Evolutionary conservation across 1,284 basidiomycete genomes (phyloP).

Genomic region (Ceratorhiza oryzae-sativae): DNA sequence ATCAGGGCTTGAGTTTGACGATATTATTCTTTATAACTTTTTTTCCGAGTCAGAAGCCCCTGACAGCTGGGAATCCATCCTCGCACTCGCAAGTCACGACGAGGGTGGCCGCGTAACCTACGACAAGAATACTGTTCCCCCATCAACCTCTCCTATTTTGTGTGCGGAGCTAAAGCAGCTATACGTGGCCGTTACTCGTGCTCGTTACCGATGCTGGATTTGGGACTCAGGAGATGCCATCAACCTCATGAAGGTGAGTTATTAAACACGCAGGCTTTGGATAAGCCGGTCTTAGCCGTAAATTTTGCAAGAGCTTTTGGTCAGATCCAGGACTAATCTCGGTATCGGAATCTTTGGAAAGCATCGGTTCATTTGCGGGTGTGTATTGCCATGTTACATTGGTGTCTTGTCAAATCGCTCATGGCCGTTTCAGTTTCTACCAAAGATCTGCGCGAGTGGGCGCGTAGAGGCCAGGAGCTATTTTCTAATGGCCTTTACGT

Average conservation of each 20-base stretch:
- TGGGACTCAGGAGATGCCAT: conserved; percentile 53
- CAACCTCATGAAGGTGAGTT: conserved; percentile 11
- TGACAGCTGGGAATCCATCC: conserved; percentile 64
- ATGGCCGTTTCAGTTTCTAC: not conserved
- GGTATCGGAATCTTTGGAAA: not conserved
- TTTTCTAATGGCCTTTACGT: conserved; percentile 32
- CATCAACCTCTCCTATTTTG: conserved; percentile 14
- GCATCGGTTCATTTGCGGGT: conserved; percentile 16
- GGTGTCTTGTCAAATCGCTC: not conserved
- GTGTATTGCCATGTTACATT: not conserved
- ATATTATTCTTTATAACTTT: conserved; percentile 74
- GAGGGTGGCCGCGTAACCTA: conserved; percentile 64
- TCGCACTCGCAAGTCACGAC: conserved; percentile 55
- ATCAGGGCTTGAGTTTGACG: conserved; percentile 71
- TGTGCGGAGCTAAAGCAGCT: conserved; percentile 64
- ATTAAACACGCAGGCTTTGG: not conserved
- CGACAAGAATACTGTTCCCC: conserved; percentile 55
- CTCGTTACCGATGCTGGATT: conserved; percentile 70
- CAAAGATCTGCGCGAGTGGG: conserved; percentile 18
- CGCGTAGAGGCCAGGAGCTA: conserved; percentile 19
- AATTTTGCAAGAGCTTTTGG: conserved; percentile 15
- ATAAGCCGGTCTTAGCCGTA: not conserved
- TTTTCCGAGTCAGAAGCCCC: conserved; percentile 67
- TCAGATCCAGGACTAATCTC: not conserved
- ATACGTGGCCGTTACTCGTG: conserved; percentile 74